A percentile compares a stretch with the other conserved stretches of the same genome.
These are phyloP conservation scores for Sclerotinia glacialis DNA, from an alignment of 2,329 filamentous ascomycete genomes.

Conservation along the genomic window DNA sequence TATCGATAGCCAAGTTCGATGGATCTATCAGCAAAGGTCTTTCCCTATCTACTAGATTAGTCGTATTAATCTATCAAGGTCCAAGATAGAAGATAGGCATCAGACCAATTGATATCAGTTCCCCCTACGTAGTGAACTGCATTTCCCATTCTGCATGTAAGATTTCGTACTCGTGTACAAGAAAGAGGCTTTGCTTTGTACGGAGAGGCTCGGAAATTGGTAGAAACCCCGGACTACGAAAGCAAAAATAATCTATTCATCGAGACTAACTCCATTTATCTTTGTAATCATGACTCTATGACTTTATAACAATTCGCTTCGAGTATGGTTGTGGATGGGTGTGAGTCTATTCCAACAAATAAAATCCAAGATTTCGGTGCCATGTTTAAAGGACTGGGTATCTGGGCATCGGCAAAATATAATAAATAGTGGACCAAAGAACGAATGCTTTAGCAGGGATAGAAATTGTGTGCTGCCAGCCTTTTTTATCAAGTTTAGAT, in stretches of 20 bases:
- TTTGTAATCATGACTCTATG: slow-evolving; percentile 12
- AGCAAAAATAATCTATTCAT: background rate
- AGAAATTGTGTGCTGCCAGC: slow-evolving; percentile 5
- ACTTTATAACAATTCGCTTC: background rate
- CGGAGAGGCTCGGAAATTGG: background rate
- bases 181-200: background rate
- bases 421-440: slow-evolving; percentile 4
- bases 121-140: background rate
- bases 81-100: background rate
- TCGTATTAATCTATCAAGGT: no score
- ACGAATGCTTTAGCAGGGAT: slow-evolving; percentile 10
- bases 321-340: no score
- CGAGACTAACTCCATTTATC: background rate
- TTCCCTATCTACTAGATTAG: background rate
- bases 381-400: slow-evolving; percentile 13
- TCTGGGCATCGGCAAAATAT: background rate
- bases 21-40: background rate
- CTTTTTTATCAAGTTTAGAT: no score
- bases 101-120: background rate
- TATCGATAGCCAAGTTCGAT: background rate
- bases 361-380: background rate
- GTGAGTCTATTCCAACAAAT: background rate
- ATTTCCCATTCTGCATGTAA: slow-evolving; percentile 10
- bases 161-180: slow-evolving; percentile 13
- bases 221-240: slow-evolving; percentile 4